These are phyloP conservation scores for Psophocarpus tetragonolobus DNA, from an alignment of 306 rosid genomes.

Conservation along the genomic window DNA sequence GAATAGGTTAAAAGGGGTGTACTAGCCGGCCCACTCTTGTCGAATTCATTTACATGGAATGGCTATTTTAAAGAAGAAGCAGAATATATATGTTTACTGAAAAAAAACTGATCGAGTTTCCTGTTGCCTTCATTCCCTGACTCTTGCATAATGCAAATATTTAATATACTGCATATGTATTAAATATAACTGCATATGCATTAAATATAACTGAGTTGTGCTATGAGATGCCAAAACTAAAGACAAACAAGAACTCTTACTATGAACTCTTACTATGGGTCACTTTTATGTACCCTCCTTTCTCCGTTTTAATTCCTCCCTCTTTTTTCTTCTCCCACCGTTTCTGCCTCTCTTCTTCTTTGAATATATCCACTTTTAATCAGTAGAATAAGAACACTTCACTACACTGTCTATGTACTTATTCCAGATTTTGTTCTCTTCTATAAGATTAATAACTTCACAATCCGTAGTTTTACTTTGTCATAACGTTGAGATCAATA, in stretches of 20 bases:
- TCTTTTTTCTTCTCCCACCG: neutral
- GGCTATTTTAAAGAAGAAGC: constrained; percentile 43
- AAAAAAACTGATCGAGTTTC: constrained; percentile 38
- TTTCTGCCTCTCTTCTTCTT: constrained; percentile 8
- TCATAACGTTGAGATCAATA: neutral
- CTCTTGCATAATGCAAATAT: constrained; percentile 37
- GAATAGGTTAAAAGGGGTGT: constrained; percentile 81
- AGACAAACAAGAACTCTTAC: constrained; percentile 45
- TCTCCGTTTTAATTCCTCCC: neutral
- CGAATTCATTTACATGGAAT: constrained; percentile 57
- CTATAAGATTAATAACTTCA: neutral
- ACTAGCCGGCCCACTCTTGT: constrained; percentile 93
- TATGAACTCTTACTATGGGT: constrained; percentile 24
- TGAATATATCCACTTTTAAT: constrained; percentile 16
- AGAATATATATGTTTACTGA: constrained; percentile 33
- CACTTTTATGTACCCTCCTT: constrained; percentile 32
- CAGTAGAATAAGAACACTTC: neutral
- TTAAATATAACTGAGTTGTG: constrained; percentile 1
- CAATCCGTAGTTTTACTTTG: neutral
- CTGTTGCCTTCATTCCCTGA: constrained; percentile 40
- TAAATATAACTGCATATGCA: neutral
- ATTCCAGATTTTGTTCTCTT: constrained; percentile 27
- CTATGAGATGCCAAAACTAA: constrained; percentile 41
- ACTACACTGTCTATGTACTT: neutral
- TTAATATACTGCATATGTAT: neutral